phyloP scores from a whole-genome alignment of 176 grass and related monocot genomes.

The sorghum (Sorghum bicolor) region Sorghum_bicolor_NCBIv3 NC_012873.2:58511001-58511500 shows the following conservation, averaged over 20 bases:
- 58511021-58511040: too few relatives aligned
- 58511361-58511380: neutral
- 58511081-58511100: too few relatives aligned
- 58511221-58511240: too few relatives aligned
- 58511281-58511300: neutral
- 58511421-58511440: neutral
- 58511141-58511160: too few relatives aligned
- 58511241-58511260: neutral
- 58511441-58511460: neutral
- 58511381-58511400: neutral
- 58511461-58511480: neutral
- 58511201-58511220: too few relatives aligned
- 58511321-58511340: neutral
- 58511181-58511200: too few relatives aligned
- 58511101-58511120: too few relatives aligned
- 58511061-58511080: too few relatives aligned
- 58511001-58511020: too few relatives aligned
- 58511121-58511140: too few relatives aligned
- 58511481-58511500: neutral
- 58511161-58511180: too few relatives aligned
- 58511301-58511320: neutral
- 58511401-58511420: neutral
- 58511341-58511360: neutral
- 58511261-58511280: slow-evolving; percentile 20
- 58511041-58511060: too few relatives aligned